These are phyloP conservation scores for Daphne laureola DNA, from an alignment of 441 rosid species.

Conservation along the genomic window DNA sequence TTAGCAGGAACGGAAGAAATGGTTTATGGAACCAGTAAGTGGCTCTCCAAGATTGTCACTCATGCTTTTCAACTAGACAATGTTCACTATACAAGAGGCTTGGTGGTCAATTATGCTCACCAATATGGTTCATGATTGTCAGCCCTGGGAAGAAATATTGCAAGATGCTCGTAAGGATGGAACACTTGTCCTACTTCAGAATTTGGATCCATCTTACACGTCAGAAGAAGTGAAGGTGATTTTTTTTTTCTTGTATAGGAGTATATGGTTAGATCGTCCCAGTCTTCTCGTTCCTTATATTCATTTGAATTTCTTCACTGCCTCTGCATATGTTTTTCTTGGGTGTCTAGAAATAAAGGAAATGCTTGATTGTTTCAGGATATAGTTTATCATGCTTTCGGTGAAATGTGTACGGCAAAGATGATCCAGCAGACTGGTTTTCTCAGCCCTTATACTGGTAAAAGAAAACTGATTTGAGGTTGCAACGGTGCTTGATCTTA, in stretches of 20 bases:
- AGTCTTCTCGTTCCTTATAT: no score
- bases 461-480: neutral
- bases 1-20: conserved; percentile 59
- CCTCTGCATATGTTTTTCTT: neutral
- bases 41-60: conserved; percentile 5
- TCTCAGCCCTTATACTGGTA: conserved; percentile 58
- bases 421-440: conserved; percentile 40
- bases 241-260: neutral
- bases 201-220: conserved; percentile 66
- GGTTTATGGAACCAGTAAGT: conserved; percentile 73
- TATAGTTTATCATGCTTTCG: conserved; percentile 54
- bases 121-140: no score
- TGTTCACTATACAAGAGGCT: no score
- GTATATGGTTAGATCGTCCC: no score
- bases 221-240: conserved; percentile 67
- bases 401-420: conserved; percentile 59
- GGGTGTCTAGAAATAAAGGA: no score
- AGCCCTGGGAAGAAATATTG: conserved; percentile 42
- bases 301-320: neutral
- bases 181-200: conserved; percentile 57
- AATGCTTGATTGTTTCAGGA: conserved; percentile 32
- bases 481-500: no score
- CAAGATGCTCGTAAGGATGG: conserved; percentile 36
- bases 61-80: neutral
- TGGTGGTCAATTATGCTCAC: no score